Evolutionary conservation across 2,329 filamentous ascomycete genomes (phyloP), one percentile per base, ranked within the genome.

Genomic region (Microdochium trichocladiopsis): DNA sequence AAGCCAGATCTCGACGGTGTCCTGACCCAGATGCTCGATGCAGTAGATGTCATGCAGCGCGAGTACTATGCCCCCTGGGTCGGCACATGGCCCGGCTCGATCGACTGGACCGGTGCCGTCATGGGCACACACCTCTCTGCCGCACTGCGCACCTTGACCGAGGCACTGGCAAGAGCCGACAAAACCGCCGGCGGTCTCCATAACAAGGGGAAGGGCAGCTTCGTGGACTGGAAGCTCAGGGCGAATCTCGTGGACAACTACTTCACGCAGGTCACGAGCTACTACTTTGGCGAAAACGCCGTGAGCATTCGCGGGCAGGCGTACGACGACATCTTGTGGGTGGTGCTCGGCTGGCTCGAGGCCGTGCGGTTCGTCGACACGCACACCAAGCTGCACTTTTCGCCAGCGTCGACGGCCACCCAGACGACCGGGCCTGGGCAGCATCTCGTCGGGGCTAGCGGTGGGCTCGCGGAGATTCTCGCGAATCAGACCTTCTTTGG

Each of bases 321-420:
- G 0, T 95, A 86, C 65, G 93, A 96, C 64, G 93, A 97, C 66
- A 95, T 96, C 72, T 79, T 96, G 2, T 97, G 93, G 93, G 90
- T 96, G 1, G 90, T 95, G 2, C 77, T 97, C 36, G 90, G 87
- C 56, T 96, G 93, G 92, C 73, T 96, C 50, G 90, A 96, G 64
- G 82, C 82, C 49, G 80, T 91, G 56, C 84, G 87, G 58, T 91
- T 95, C 63, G 81, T 93, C 50, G 72, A 83, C 28, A 71, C 78
- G n/a, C 90, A 95, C 63, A 82, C 80, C 2, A 69, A 74, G 2
- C 65, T 83, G 18, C 84, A 89, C 65, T 88, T 86, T 60, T 47
- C 48, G 16, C 33, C 54, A 50, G 47, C 25, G 22, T 50, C 25
- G 25, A 28, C 36, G 5, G 9, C 16, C 23, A 57, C 53, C 14